Evolutionary conservation across 1,284 basidiomycete genomes (phyloP), one percentile per base, ranked within the genome.

Genomic region (Phaffia rhodozyma): DNA sequence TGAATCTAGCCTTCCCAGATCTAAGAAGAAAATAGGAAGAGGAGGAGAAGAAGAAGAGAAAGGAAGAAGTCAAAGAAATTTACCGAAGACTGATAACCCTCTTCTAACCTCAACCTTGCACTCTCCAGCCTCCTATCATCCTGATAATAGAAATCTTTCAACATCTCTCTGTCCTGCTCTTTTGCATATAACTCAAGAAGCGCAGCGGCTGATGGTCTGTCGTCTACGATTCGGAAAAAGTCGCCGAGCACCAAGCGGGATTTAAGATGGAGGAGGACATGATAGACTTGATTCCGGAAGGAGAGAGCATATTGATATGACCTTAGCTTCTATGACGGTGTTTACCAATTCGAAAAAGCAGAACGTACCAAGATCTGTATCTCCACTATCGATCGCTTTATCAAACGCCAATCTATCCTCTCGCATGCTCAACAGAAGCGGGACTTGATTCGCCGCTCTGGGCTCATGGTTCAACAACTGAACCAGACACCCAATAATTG

Each of bases 91-190:
- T 75, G 73, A 6, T 82, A 78, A 20, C 91, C 88, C 72, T 96
- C 92, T 52, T 89, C 87, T 52, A 98, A 77, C 50, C 84, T 86
- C 6, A 97, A 77, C 21, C 88, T 82, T 0, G 91, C 96, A 72
- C 86, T 92, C 71, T 97, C 93, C 7, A 90, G 86, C 54, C 94
- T 81, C 66, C 94, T 81, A 75, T 99, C 96, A 72, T 99, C 96
- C 59, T 94, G 94, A 73, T 94, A 99, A 76, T 94, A 98, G 75
- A 96, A 97, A 74, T 99, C 92, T 21, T 89, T 81, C 18, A 97
- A 78, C 82, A 98, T 86, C 67, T 92, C 91, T 55, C 86, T 79
- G 72, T 97, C 91, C 71, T 90, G 87, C 72, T 92, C 87, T 49
- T 86, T 80, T 1, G 90, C 91, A 73, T 93, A 96, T 0, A 91